Evolutionary conservation across 768 basidiomycete species (phyloP).

Genomic region (Lactifluus piperatus): DNA sequence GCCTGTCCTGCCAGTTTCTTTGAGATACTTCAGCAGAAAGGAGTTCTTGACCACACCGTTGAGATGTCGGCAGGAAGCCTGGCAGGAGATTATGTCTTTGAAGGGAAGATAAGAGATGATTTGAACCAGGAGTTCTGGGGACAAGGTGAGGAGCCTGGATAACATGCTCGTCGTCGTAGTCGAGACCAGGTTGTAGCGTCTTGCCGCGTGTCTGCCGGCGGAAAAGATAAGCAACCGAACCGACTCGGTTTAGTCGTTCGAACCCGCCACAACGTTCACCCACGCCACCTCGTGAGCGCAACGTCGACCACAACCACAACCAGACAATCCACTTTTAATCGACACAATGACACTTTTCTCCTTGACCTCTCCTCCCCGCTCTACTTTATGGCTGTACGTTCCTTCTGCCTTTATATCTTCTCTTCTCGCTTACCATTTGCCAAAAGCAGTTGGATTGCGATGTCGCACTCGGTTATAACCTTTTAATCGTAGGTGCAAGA

Average conservation of each 20-base stretch:
- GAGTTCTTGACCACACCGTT: conserved; percentile 13
- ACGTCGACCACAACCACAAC: too few relatives aligned
- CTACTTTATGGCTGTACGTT: conserved; percentile 1
- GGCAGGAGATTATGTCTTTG: conserved; percentile 12
- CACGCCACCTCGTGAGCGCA: too few relatives aligned
- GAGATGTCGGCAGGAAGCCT: conserved; percentile 15
- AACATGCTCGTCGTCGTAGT: conserved; percentile 4
- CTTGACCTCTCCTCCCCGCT: too few relatives aligned
- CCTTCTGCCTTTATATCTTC: neutral
- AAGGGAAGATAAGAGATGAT: conserved; percentile 15
- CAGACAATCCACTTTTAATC: too few relatives aligned
- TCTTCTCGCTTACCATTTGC: neutral
- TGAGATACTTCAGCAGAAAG: conserved; percentile 14
- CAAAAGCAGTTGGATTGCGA: neutral
- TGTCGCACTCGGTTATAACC: conserved; percentile 6
- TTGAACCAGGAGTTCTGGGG: conserved; percentile 15
- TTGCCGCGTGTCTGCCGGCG: too few relatives aligned
- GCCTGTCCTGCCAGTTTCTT: conserved; percentile 12
- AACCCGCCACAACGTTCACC: too few relatives aligned
- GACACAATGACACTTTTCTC: too few relatives aligned
- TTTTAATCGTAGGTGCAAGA: conserved; percentile 1
- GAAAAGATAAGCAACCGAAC: too few relatives aligned
- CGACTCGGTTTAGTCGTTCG: too few relatives aligned
- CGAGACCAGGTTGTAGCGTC: too few relatives aligned
- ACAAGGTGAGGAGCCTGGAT: conserved; percentile 3